Percentiles rank a stretch among this genome's conserved stretches.
These are phyloP conservation scores for Teratosphaeria zuluensis DNA, from an alignment of 2,329 filamentous ascomycete genomes.

Conservation along the genomic window DNA sequence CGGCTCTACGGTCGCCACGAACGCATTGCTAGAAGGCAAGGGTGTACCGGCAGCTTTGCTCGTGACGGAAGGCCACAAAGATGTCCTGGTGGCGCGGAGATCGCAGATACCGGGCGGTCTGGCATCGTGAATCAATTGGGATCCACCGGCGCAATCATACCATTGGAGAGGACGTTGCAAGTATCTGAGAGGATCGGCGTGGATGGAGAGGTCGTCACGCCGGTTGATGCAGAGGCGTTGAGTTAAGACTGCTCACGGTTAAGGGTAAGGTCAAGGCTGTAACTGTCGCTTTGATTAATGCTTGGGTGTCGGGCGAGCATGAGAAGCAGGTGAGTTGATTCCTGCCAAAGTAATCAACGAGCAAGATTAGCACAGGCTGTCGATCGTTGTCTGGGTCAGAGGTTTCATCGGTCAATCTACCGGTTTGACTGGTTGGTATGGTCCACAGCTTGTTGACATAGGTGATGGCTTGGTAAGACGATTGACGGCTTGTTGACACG, in stretches of 20 bases:
- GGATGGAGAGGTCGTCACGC: slow-evolving; percentile 13
- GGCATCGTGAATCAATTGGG: slow-evolving; percentile 19
- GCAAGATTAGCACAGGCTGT: background rate
- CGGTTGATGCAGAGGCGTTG: slow-evolving; percentile 15
- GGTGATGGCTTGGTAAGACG: too few species aligned
- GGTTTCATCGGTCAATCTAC: too few species aligned
- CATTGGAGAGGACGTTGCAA: slow-evolving; percentile 17
- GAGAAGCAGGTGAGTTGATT: slow-evolving; percentile 7
- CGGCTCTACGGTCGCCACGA: slow-evolving; percentile 18
- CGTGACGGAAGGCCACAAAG: slow-evolving; percentile 20
- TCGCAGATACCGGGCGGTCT: slow-evolving; percentile 19
- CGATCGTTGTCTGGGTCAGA: background rate
- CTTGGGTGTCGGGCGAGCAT: slow-evolving; percentile 18
- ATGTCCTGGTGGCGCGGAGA: slow-evolving; percentile 17
- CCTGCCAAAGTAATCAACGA: background rate
- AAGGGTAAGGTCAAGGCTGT: slow-evolving; percentile 20
- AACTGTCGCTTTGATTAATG: slow-evolving; percentile 17
- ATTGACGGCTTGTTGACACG: too few species aligned
- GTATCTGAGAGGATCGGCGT: slow-evolving; percentile 16
- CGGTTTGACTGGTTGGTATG: too few species aligned
- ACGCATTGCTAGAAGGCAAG: slow-evolving; percentile 18
- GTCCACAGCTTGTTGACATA: too few species aligned
- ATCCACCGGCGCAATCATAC: slow-evolving; percentile 16
- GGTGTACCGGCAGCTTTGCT: slow-evolving; percentile 18
- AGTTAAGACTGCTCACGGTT: slow-evolving; percentile 15